A percentile compares a stretch with the other conserved stretches of the same genome.
phyloP scores from a whole-genome alignment of 495 filamentous ascomycete species.

The Trichoderma orchidacearum region DNA sequence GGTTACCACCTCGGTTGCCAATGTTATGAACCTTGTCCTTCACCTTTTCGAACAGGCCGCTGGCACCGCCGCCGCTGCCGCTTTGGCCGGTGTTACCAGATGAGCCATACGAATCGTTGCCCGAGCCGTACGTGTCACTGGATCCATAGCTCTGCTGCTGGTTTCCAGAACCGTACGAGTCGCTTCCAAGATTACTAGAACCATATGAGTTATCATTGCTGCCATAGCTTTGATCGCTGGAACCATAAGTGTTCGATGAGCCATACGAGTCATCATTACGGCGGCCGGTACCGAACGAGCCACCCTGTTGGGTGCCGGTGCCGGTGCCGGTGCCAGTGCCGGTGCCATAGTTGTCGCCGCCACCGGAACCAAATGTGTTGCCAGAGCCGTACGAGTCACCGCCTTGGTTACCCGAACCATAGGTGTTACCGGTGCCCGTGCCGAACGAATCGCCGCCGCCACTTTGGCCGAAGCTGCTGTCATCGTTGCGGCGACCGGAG shows the following conservation, averaged over 20 bases:
- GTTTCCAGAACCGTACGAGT: background rate
- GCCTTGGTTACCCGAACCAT: slow-evolving; percentile 5
- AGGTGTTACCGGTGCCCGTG: slow-evolving; percentile 5
- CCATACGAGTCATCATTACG: slow-evolving; percentile 9
- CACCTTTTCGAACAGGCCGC: background rate
- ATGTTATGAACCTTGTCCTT: background rate
- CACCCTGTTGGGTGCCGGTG: slow-evolving; percentile 5
- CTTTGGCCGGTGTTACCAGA: background rate
- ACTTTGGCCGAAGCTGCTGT: slow-evolving; percentile 6
- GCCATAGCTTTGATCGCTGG: slow-evolving; percentile 6
- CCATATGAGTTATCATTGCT: slow-evolving; percentile 12
- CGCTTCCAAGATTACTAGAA: slow-evolving; percentile 7
- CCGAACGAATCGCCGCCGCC: slow-evolving; percentile 7
- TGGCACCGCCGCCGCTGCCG: background rate
- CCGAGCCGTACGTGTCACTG: too few relatives aligned
- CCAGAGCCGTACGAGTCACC: slow-evolving; percentile 14
- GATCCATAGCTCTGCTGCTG: too few relatives aligned
- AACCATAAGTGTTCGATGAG: slow-evolving; percentile 8
- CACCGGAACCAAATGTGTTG: slow-evolving; percentile 5
- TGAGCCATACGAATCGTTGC: background rate
- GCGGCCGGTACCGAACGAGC: slow-evolving; percentile 12
- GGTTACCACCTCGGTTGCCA: background rate
- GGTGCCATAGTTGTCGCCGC: slow-evolving; percentile 19
- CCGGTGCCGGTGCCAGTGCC: too few relatives aligned
- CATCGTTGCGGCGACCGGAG: slow-evolving; percentile 4